Evolutionary conservation across 352 stramenopile species (phyloP), one percentile per base, ranked within the genome.

Genomic region (Elongisporangium senticosum): DNA sequence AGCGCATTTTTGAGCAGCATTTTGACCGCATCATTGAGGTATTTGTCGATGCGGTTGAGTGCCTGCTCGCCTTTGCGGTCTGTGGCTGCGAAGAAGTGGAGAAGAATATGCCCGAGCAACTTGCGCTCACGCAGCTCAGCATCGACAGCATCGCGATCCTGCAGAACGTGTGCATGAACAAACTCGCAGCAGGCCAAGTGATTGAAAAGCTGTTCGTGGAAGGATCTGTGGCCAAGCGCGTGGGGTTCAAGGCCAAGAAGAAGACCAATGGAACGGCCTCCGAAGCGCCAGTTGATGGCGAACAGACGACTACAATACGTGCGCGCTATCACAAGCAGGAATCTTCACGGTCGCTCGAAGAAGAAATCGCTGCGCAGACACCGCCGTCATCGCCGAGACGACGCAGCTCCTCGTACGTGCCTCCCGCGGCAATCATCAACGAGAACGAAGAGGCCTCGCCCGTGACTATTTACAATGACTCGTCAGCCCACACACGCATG

Each of bases 1-100:
- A 95, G 49, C 73, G 93, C 23, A 83, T 97, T 55, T 59, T 97
- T 58, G 71, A 89, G 61, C 63, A 76, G 56, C 74, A 96, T 64
- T 85, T 85, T 53, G 70, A 87, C 63, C 75, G 75, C 53, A 84
- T 92, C 49, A 68, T 88, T 7, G 82, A 91, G 15, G 84, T 94
- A 17, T 90, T 91, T 53, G 79, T 90, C 0, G 84, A 93, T 55
- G 79, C 78, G 1, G 82, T 94, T 7, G 84, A 94, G 55, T 92
- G 82, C 56, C 47, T 94, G 11, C 61, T 94, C 13, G 84, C 84
- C 6, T 94, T 94, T 66, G 80, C 81, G 0, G 76, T 93, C 19
- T 93, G 83, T 19, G 83, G 83, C 2, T 80, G 67, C 15, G 81
- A 91, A 19, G 79, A 89, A 40, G 65, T 89, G 1, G 75, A 87